Evolutionary conservation across 139 green algal species (phyloP).

Genomic region (Chlamydomonas incerta): DNA sequence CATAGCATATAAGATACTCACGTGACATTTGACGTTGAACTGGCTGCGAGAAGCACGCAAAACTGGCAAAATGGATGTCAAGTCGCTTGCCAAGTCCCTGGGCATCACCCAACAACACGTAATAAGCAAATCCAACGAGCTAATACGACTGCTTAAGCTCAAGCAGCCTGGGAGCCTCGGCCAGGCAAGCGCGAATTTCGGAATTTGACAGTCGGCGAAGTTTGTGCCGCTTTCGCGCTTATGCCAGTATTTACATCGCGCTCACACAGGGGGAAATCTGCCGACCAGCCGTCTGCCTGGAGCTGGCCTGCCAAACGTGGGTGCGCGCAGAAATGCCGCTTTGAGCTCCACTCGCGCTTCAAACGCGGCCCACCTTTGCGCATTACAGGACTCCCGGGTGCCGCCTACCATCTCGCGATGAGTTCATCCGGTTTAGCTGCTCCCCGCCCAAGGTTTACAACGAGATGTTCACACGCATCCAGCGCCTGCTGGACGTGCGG

Average conservation of each 20-base stretch:
- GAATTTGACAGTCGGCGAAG: too few species aligned
- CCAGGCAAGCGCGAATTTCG: neutral
- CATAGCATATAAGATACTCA: neutral
- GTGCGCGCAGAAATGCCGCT: neutral
- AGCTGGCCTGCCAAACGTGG: constrained; percentile 36
- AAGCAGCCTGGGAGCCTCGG: constrained; percentile 18
- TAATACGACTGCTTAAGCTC: constrained; percentile 21
- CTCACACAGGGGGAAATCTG: constrained; percentile 31
- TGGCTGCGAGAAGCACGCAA: neutral
- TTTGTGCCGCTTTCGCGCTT: neutral
- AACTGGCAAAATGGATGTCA: constrained; percentile 10
- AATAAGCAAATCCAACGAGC: neutral
- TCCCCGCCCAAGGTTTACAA: constrained; percentile 23
- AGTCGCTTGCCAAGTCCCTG: constrained; percentile 13
- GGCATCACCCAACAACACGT: neutral
- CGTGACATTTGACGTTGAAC: too few species aligned
- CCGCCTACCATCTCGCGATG: neutral
- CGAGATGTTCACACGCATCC: constrained; percentile 25
- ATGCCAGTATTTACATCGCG: neutral
- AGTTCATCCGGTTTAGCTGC: constrained; percentile 43
- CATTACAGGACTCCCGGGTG: constrained; percentile 3
- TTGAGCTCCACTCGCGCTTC: neutral
- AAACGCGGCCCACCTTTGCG: neutral
- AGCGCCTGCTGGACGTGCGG: constrained; percentile 31
- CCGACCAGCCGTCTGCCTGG: constrained; percentile 25